These are phyloP conservation scores for Clausena lansium DNA, from an alignment of 345 rosid genomes.

Conservation along the genomic window DNA sequence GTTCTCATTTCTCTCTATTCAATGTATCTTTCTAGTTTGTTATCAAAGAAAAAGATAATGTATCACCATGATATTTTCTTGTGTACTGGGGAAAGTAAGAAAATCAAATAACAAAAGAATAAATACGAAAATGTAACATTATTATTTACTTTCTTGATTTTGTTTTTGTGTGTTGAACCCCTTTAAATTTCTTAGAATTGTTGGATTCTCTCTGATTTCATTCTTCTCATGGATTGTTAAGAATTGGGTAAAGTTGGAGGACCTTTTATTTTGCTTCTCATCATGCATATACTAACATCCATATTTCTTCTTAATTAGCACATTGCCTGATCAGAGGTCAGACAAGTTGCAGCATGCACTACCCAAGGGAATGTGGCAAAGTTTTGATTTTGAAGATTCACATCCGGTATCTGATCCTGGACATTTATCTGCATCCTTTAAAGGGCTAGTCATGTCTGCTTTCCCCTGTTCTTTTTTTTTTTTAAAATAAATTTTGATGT, in stretches of 20 bases:
- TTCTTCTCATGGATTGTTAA: not conserved
- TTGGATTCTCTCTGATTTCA: not conserved
- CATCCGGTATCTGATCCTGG: constrained; percentile 60
- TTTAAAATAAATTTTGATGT: not conserved
- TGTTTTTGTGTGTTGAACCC: not conserved
- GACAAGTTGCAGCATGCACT: constrained; percentile 44
- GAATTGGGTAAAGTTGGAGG: not conserved
- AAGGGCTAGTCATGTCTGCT: not conserved
- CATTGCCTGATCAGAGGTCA: constrained; percentile 44
- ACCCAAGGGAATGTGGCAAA: constrained; percentile 79
- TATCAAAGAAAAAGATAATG: not conserved
- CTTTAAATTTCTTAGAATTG: not conserved
- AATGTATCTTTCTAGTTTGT: no score
- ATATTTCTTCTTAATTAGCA: constrained; percentile 37
- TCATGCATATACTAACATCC: not conserved
- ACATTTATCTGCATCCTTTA: constrained; percentile 4
- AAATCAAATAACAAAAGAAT: not conserved
- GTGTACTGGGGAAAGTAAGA: not conserved
- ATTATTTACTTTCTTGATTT: not conserved
- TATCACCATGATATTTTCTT: not conserved
- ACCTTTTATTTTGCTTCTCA: not conserved
- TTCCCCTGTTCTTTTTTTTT: no score
- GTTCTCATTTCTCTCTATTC: not conserved
- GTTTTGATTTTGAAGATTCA: constrained; percentile 76
- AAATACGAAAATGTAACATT: not conserved